phyloP scores from a whole-genome alignment of 1,284 basidiomycete species.

The Sanguinoderma infundibulare region DNA sequence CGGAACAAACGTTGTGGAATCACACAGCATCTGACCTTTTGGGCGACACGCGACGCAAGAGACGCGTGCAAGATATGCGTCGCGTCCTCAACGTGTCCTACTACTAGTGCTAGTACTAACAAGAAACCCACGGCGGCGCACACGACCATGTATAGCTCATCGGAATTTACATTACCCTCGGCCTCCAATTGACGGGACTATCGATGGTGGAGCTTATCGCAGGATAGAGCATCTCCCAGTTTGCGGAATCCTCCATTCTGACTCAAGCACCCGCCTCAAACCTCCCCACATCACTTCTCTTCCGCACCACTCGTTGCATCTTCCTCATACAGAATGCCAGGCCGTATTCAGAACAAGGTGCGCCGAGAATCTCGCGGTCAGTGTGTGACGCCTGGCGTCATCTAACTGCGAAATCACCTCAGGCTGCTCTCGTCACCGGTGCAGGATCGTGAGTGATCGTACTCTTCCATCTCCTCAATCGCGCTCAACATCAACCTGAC shows the following conservation, averaged over 20 bases:
- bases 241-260: neutral
- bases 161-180: neutral
- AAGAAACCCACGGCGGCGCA: too few species aligned
- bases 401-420: slow-evolving; percentile 11
- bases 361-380: neutral
- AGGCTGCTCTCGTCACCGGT: slow-evolving; percentile 84
- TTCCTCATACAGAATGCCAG: slow-evolving; percentile 50
- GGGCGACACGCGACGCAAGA: too few species aligned
- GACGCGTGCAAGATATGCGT: too few species aligned
- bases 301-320: neutral
- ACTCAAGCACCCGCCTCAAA: neutral
- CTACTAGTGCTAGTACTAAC: too few species aligned
- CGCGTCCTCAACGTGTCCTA: too few species aligned
- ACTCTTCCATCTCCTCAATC: neutral
- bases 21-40: too few species aligned
- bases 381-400: slow-evolving; percentile 14
- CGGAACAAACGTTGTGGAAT: too few species aligned
- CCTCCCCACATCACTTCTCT: neutral
- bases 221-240: neutral
- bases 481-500: slow-evolving; percentile 12
- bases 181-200: neutral
- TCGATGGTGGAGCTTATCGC: slow-evolving; percentile 11
- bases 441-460: slow-evolving; percentile 74
- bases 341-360: slow-evolving; percentile 75
- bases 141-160: neutral